A percentile compares a stretch with the other conserved stretches of the same genome.
phyloP scores from a whole-genome alignment of 1,139 yeast genomes.

The Yamadazyma oceani region DNA sequence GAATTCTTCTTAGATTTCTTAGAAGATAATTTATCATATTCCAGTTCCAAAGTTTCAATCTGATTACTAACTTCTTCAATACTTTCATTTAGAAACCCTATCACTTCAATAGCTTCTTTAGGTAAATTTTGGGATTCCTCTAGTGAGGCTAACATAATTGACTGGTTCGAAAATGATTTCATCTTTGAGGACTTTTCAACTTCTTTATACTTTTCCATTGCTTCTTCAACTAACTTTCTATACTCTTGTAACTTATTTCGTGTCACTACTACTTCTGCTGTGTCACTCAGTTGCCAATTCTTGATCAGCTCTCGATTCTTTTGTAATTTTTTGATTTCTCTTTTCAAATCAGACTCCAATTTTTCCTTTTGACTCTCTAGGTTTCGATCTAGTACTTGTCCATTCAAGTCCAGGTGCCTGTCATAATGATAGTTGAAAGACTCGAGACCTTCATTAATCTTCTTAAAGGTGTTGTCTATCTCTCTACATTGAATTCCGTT shows the following conservation, averaged over 20 bases:
- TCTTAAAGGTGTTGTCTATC: constrained; percentile 92
- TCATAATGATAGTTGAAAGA: constrained; percentile 60
- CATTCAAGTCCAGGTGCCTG: constrained; percentile 42
- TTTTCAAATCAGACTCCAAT: constrained; percentile 86
- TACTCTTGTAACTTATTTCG: constrained; percentile 42
- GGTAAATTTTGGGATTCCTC: constrained; percentile 33
- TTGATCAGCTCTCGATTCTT: constrained; percentile 94
- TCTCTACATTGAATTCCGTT: constrained; percentile 45
- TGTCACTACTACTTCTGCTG: constrained; percentile 43
- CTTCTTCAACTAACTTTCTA: constrained; percentile 45
- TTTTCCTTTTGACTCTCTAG: constrained; percentile 95
- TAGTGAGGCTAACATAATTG: constrained; percentile 46
- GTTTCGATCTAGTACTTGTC: constrained; percentile 53
- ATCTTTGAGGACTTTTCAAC: constrained; percentile 47
- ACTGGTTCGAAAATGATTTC: constrained; percentile 49
- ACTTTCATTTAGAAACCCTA: constrained; percentile 31
- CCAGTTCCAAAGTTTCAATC: constrained; percentile 33
- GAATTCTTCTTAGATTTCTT: constrained; percentile 44
- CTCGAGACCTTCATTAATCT: constrained; percentile 90
- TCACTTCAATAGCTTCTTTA: constrained; percentile 36
- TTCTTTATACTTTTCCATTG: constrained; percentile 50
- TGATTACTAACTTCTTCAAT: constrained; percentile 36
- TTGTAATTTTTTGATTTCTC: constrained; percentile 94
- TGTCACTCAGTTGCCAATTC: constrained; percentile 68
- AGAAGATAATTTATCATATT: constrained; percentile 40